Conservation (phyloP, 331 rosid genomes). For the Quercus phellos region DNA sequence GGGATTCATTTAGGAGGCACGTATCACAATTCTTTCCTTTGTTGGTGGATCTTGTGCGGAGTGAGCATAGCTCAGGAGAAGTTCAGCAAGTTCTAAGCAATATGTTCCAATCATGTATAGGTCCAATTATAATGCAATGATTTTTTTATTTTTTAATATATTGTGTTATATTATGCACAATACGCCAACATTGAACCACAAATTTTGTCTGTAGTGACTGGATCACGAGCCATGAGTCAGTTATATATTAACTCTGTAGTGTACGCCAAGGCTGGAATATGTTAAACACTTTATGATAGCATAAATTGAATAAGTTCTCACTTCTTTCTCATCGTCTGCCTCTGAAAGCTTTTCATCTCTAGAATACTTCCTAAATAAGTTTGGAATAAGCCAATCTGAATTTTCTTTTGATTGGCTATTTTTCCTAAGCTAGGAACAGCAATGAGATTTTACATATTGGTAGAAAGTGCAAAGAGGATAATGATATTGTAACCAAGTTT, state of each 20-base stretch:
- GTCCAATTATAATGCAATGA: constrained; percentile 62
- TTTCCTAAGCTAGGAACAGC: too few relatives aligned
- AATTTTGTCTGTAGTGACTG: constrained; percentile 22
- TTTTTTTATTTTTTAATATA: neutral
- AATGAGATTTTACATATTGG: too few relatives aligned
- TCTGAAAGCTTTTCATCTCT: neutral
- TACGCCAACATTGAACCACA: constrained; percentile 17
- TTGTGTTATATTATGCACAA: constrained; percentile 16
- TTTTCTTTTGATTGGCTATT: too few relatives aligned
- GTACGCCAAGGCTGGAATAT: constrained; percentile 9
- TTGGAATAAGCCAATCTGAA: too few relatives aligned
- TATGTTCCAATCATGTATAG: constrained; percentile 77
- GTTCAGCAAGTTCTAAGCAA: constrained; percentile 78
- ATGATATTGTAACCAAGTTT: too few relatives aligned
- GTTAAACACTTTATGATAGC: neutral
- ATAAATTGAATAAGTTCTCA: neutral
- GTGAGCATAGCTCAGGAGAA: constrained; percentile 90
- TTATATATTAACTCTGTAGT: neutral
- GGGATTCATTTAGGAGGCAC: constrained; percentile 61
- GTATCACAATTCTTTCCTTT: constrained; percentile 67
- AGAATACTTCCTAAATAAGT: neutral
- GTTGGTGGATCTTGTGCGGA: constrained; percentile 78
- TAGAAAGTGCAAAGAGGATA: too few relatives aligned
- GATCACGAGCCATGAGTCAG: constrained; percentile 10
- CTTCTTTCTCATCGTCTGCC: neutral